Evolutionary conservation across 345 rosid species (phyloP), one percentile per base, ranked within the genome.

Genomic region (Populus davidiana): DNA sequence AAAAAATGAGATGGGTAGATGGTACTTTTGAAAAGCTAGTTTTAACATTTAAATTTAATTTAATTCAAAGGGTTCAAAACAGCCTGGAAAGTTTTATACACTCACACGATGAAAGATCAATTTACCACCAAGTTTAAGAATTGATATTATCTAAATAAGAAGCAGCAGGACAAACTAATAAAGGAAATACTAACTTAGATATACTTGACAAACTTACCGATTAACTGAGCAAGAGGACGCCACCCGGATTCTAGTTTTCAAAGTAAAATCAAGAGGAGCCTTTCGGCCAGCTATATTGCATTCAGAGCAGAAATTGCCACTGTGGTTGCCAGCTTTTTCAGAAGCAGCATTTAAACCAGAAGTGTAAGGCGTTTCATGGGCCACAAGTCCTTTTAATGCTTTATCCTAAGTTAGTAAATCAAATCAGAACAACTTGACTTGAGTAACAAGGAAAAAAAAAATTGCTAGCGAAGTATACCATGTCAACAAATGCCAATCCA

Each of bases 381-480:
- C 79, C 75, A 87, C 89, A 80, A 96, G 83, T 84, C 97, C 98
- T 88, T 90, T 96, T 75, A 96, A 82, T 10, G 95, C 98, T 85
- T 93, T 90, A 73, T 87, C 92, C 99, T 96, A 77, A 66, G 70
- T 74, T 81, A 77, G 75, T 59, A 80, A 61, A 61, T n/a, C 49
- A 66, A 16, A 70, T 74, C 70, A 36, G 54, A 81, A 33, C 23
- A 70, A 66, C 21, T 67, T 5, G 71, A 67, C 16, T 68, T 50
- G 82, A 36, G 61, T 36, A 73, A 70, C 11, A 64, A 75, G 35
- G 35, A 44, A 67, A 67, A 64, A 47, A 66, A 33, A 75, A 79
- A 77, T 35, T 68, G 41, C 29, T 11, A 62, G 79, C n/a, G 79
- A 82, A 49, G 47, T 64, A 80, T 92, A 96, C 99, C 99, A 96